These are phyloP conservation scores for Salvia splendens DNA, from an alignment of 257 asterid genomes.

Conservation along the genomic window DNA sequence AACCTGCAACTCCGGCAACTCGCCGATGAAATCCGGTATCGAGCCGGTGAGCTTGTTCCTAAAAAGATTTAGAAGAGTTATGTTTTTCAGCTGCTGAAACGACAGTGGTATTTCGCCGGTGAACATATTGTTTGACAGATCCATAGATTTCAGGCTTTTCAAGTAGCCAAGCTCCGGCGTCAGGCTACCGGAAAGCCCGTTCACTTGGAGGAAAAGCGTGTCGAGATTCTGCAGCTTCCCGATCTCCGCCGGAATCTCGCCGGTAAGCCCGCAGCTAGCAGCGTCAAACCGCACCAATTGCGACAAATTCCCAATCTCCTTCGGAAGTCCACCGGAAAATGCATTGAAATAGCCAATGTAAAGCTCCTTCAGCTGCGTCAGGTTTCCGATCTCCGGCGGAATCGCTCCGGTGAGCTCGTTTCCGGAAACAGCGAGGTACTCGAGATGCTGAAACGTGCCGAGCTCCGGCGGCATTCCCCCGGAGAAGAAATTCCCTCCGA, in stretches of 20 bases:
- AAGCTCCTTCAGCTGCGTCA: constrained; percentile 61
- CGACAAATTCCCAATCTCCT: constrained; percentile 71
- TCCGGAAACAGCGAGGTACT: constrained; percentile 80
- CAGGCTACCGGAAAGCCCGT: constrained; percentile 63
- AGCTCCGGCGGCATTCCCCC: constrained; percentile 73
- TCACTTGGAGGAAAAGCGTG: constrained; percentile 87
- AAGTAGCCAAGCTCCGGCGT: constrained; percentile 72
- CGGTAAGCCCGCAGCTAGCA: constrained; percentile 82
- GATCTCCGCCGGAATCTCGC: constrained; percentile 75
- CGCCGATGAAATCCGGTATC: constrained; percentile 82
- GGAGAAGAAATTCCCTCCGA: constrained; percentile 76
- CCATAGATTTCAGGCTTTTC: constrained; percentile 79
- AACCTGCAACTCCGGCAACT: constrained; percentile 76
- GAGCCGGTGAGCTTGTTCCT: constrained; percentile 87
- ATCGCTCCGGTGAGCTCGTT: constrained; percentile 69
- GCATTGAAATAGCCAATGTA: constrained; percentile 79
- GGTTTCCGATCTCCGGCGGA: constrained; percentile 71
- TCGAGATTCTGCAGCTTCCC: constrained; percentile 71
- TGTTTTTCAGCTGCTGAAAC: constrained; percentile 65
- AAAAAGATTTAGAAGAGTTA: constrained; percentile 80
- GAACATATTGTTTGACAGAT: constrained; percentile 79
- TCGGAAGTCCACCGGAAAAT: constrained; percentile 75
- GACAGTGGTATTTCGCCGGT: constrained; percentile 73
- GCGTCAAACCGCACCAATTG: constrained; percentile 66
- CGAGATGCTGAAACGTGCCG: constrained; percentile 56